Conservation (phyloP, 1,284 basidiomycete genomes). For the Wolfiporia cocos region DNA sequence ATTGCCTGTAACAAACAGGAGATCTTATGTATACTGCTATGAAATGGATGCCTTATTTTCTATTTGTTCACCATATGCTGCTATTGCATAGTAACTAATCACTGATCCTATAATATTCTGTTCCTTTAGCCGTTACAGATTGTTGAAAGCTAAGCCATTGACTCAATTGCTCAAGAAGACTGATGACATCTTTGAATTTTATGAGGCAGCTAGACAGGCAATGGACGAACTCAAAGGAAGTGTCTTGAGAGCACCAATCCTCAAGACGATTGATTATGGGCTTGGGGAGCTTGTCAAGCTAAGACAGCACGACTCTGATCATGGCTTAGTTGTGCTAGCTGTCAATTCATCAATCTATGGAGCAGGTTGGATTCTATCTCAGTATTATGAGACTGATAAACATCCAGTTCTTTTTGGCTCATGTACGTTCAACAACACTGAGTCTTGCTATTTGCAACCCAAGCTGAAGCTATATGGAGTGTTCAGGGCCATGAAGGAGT, state of each 20-base stretch:
- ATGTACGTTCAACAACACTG: conserved; percentile 25
- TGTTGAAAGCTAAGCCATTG: conserved; percentile 26
- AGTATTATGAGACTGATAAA: conserved; percentile 16
- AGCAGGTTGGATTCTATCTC: conserved; percentile 28
- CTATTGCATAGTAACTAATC: too few species aligned
- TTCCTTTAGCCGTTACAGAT: too few species aligned
- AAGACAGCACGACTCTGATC: conserved; percentile 5
- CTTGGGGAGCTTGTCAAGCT: conserved; percentile 9
- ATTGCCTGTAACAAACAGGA: too few species aligned
- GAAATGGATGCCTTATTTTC: too few species aligned
- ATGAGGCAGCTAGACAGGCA: conserved; percentile 13
- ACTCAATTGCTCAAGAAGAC: conserved; percentile 14
- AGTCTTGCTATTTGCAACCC: conserved; percentile 30
- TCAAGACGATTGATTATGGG: conserved; percentile 25
- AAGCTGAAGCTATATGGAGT: conserved; percentile 33
- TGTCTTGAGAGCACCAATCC: conserved; percentile 20
- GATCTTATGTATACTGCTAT: too few species aligned
- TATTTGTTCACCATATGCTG: too few species aligned
- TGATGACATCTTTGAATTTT: conserved; percentile 17
- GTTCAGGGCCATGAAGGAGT: conserved; percentile 25
- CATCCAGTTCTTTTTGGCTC: conserved; percentile 26
- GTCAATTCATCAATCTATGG: conserved; percentile 29
- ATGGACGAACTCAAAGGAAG: conserved; percentile 23
- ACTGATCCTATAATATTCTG: too few species aligned
- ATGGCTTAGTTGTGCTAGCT: conserved; percentile 25